Base-by-base conservation (phyloP, 768 basidiomycete genomes). In the Panus rudis region DNA sequence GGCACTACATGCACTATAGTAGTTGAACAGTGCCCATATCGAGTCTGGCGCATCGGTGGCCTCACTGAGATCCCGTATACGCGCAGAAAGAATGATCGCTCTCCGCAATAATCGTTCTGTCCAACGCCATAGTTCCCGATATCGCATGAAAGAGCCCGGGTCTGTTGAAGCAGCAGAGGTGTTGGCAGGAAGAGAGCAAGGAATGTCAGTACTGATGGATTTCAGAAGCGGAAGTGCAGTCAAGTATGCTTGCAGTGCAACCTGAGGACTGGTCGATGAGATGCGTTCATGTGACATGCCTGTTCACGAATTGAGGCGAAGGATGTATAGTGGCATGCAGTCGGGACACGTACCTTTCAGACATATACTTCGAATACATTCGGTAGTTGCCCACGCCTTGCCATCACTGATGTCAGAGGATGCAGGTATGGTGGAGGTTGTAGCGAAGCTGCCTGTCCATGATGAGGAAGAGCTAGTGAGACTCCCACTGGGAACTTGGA, bases 111-210 rank as follows among this genome's bases (percentile, higher is more conserved):
- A 70, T 16, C 80, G 72, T 52, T 94, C 90, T 3, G 77, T 69
- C 86, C 88, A 92, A 39, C 91, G 72, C 71, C 89, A 92, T 8
- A 93, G 70, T 54, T 97, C 92, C 6, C 84, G 82, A 43, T 85
- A 79, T 35, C 73, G 73, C 3, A 65, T 58, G 52, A 91, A 91
- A 4, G 79, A 69, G 32, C 42, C 49, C 4, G 38, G 2, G 73
- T 63, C 33, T 70, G 71, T 42, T 70, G 70, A n/a, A 66, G 54
- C 48, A 62, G 69, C 4, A 65, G 65, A 23, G 56, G 52, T 55
- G 21, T 55, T 59, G 30, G 62, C 42, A 26, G 52, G 60, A 45
- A 56, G 45, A 14, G 52, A 51, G 6, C 52, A 47, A 2, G 60
- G 54, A 24, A 79, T 70, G 45, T 78, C 76, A 26, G 67, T 60